A percentile compares a stretch with the other conserved stretches of the same genome.
Conservation (phyloP, 2,329 filamentous ascomycete genomes). For the Cladophialophora immunda region DNA sequence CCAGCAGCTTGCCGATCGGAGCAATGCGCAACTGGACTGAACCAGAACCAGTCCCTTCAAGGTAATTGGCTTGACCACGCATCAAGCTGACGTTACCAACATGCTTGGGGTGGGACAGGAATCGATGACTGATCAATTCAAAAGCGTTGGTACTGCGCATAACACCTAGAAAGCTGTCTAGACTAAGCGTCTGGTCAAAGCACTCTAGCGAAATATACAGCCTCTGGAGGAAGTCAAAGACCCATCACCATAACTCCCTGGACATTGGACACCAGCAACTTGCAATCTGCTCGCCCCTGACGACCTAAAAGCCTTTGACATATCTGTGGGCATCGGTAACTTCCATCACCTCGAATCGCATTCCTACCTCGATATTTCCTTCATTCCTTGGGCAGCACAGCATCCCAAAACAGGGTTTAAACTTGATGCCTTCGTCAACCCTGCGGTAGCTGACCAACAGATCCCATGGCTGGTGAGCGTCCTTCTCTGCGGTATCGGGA, state of each 20-base stretch:
- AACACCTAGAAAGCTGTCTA: not conserved
- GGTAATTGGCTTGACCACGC: conserved; percentile 1
- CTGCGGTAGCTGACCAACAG: conserved; percentile 68
- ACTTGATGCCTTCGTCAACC: conserved; percentile 68
- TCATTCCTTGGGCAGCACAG: conserved; percentile 66
- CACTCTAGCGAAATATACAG: not conserved
- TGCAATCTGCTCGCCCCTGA: not conserved
- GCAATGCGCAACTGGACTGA: not conserved
- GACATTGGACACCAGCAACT: not conserved
- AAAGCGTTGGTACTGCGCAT: not conserved
- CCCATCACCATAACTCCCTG: not conserved
- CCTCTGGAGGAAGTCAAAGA: not conserved
- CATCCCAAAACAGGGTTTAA: conserved; percentile 74
- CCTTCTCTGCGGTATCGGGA: conserved; percentile 67
- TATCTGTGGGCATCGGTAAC: conserved; percentile 66
- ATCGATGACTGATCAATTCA: not conserved
- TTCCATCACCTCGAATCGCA: conserved; percentile 65
- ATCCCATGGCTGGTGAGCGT: conserved; percentile 69
- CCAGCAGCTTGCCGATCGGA: not conserved
- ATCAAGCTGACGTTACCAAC: not conserved
- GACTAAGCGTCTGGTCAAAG: not conserved
- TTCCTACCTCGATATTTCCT: conserved; percentile 65
- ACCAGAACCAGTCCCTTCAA: not conserved
- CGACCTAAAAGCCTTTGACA: conserved; percentile 50
- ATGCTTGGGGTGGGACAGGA: not conserved